A percentile compares a stretch with the other conserved stretches of the same genome.
These are phyloP conservation scores for Mycena sanguinolenta DNA, from an alignment of 768 basidiomycete species.

Conservation along the genomic window DNA sequence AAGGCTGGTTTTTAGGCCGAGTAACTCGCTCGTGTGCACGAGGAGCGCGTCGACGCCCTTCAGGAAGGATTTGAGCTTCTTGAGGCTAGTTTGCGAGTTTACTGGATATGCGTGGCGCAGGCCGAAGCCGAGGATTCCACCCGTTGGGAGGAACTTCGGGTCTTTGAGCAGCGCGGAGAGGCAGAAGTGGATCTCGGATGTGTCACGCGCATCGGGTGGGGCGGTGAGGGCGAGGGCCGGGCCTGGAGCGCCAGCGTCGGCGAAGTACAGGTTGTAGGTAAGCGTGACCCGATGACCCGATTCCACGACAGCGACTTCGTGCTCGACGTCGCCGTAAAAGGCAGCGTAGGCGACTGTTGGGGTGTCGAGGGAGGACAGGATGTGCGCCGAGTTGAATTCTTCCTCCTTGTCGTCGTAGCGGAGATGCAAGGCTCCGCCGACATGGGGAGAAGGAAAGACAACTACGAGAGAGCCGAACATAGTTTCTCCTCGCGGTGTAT, in stretches of 20 bases:
- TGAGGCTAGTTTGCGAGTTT: background rate
- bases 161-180: constrained; percentile 48
- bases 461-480: constrained; percentile 62
- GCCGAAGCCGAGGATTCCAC: constrained; percentile 57
- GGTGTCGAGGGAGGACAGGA: constrained; percentile 28
- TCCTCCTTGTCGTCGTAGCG: constrained; percentile 45
- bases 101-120: constrained; percentile 54
- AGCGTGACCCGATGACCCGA: constrained; percentile 25
- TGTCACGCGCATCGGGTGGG: background rate
- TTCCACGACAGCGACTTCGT: constrained; percentile 14
- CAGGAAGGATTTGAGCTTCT: constrained; percentile 28
- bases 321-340: constrained; percentile 22
- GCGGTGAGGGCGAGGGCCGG: no score
- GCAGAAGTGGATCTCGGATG: background rate
- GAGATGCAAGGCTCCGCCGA: constrained; percentile 54
- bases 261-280: constrained; percentile 25
- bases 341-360: constrained; percentile 22
- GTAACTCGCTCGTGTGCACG: constrained; percentile 35
- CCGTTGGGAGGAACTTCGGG: constrained; percentile 50
- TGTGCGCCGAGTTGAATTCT: constrained; percentile 49
- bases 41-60: constrained; percentile 49
- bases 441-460: constrained; percentile 55
- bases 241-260: background rate
- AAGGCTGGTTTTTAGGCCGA: constrained; percentile 36
- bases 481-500: constrained; percentile 50